Evolutionary conservation across 2,329 filamentous ascomycete genomes (phyloP).

Genomic region (Stachybotrys echinatus): DNA sequence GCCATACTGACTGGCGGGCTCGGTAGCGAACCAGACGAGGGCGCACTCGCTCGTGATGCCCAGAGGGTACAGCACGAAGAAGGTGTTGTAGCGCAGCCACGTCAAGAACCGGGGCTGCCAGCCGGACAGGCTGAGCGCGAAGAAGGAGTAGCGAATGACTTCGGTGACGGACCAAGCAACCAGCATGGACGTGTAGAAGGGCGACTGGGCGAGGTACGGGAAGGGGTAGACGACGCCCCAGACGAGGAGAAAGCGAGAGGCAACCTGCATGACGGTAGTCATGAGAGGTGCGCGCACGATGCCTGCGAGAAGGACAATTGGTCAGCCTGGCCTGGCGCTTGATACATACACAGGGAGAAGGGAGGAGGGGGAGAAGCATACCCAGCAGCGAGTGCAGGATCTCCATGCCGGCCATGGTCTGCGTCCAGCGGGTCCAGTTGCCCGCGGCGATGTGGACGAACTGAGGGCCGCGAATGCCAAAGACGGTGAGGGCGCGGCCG

Average conservation of each 20-base stretch:
- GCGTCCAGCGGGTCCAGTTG: constrained; percentile 69
- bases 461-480: constrained; percentile 48
- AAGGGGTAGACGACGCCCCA: constrained; percentile 78
- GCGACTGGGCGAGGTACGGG: constrained; percentile 55
- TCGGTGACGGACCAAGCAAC: constrained; percentile 87
- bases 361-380: constrained; percentile 31
- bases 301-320: constrained; percentile 41
- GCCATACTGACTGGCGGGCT: constrained; percentile 46
- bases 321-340: neutral
- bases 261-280: constrained; percentile 88
- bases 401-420: constrained; percentile 80
- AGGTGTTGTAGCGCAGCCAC: constrained; percentile 88
- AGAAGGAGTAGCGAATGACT: constrained; percentile 89
- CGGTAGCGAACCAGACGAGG: constrained; percentile 68
- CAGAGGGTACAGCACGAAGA: constrained; percentile 86
- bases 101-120: constrained; percentile 60
- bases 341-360: neutral
- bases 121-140: constrained; percentile 66
- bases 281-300: constrained; percentile 79
- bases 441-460: constrained; percentile 59
- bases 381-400: constrained; percentile 75
- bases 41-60: constrained; percentile 85
- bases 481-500: constrained; percentile 54
- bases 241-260: constrained; percentile 80
- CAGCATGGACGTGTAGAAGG: constrained; percentile 72